Base-by-base conservation (phyloP, 164 flowering plant genomes). In the Saururus chinensis region DNA sequence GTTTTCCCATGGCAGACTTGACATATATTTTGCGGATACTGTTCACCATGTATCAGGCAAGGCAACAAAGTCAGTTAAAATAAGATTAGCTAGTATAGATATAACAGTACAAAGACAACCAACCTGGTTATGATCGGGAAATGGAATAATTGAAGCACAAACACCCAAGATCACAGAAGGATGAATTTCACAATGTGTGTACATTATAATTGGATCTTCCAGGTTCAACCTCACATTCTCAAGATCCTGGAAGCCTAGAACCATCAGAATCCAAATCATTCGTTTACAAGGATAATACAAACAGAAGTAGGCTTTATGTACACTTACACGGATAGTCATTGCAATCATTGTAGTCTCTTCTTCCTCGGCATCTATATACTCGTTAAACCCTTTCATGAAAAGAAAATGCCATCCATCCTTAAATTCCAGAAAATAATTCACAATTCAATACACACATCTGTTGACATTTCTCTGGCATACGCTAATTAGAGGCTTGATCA, bases 1-100 rank as follows among this genome's bases (percentile, higher is more conserved):
- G 97, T 76, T 95, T 95, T 5, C 99, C 97, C 99, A 95, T 95
- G 25, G 99, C 97, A 40, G 99, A 95, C 74, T n/a, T 95, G 97
- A 71, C 91, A 91, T 2, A 97, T 95, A 67, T 95, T 95, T 84
- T 97, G 97, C 21, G 99, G 99, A 13, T 97, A 95, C 99, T 95
- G 75, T 64, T 70, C 41, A 19, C 41, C n/a, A 24, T 12, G 8
- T 16, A 22, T 9, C 37, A 6, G 37, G 37, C 6, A 6, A 30
- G 37, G 6, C 37, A 30, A 6, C 37, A 30, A 2, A 30, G 37
- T 30, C 6, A 30, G 37, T 2, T 30, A 30, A 30, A 30, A 30
- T 30, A 6, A 30, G 37, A 30, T 2, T 30, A 30, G 37, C 37
- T 30, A 30, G 37, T 30, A 30, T 30, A 30, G 6, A 30, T 1